A percentile compares a stretch with the other conserved stretches of the same genome.
These are phyloP conservation scores for Lactarius deliciosus DNA, from an alignment of 768 basidiomycete species.

Conservation along the genomic window DNA sequence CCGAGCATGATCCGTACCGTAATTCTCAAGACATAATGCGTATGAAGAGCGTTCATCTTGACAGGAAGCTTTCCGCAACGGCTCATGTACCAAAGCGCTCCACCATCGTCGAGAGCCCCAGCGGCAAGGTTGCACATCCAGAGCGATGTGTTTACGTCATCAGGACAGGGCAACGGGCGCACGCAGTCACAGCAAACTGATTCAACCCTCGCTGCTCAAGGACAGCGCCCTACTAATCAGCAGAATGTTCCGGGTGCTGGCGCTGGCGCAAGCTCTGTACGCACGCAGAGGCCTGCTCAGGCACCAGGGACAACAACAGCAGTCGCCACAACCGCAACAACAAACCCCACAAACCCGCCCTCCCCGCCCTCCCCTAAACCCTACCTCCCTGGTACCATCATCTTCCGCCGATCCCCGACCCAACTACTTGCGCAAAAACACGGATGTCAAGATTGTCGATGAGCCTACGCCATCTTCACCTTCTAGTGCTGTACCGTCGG, in stretches of 20 bases:
- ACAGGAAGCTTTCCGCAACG: constrained; percentile 93
- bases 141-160: constrained; percentile 49
- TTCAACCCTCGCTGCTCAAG: constrained; percentile 5
- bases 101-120: constrained; percentile 92
- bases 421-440: constrained; percentile 72
- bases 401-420: constrained; percentile 61
- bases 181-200: constrained; percentile 37
- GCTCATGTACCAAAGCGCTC: constrained; percentile 91
- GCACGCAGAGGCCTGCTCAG: constrained; percentile 29
- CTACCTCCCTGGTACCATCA: constrained; percentile 36
- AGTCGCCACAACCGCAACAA: constrained; percentile 31
- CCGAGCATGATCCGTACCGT: constrained; percentile 74
- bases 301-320: constrained; percentile 30
- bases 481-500: constrained; percentile 48
- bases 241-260: constrained; percentile 6
- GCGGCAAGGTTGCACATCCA: constrained; percentile 83
- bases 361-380: constrained; percentile 42
- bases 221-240: constrained; percentile 22
- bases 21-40: constrained; percentile 90
- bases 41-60: constrained; percentile 91
- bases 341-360: constrained; percentile 33
- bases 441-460: constrained; percentile 86
- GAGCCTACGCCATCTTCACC: constrained; percentile 75
- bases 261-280: constrained; percentile 1
- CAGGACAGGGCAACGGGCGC: constrained; percentile 40